Percentiles rank a stretch among this genome's conserved stretches.
These are phyloP conservation scores for Noccaea caerulescens DNA, from an alignment of 345 rosid species.

Conservation along the genomic window DNA sequence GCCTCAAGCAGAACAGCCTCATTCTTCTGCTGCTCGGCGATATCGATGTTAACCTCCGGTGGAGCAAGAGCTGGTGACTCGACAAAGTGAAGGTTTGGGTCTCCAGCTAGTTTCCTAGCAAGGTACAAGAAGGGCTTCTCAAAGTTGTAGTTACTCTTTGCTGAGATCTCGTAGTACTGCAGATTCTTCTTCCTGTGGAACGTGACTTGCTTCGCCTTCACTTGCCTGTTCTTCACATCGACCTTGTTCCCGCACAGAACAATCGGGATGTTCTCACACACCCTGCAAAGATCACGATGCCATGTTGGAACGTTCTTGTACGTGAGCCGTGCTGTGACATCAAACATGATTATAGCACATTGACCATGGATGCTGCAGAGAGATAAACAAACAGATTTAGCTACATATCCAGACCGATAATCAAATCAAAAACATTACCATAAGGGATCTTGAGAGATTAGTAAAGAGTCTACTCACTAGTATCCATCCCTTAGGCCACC, in stretches of 20 bases:
- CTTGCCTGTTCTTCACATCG: conserved; percentile 95
- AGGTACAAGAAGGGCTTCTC: conserved; percentile 95
- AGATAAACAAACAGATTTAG: not conserved
- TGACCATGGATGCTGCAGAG: conserved; percentile 92
- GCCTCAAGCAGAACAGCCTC: conserved; percentile 31
- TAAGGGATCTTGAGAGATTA: not conserved
- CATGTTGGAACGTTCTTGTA: conserved; percentile 99
- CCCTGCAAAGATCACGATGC: conserved; percentile 86
- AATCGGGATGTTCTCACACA: conserved; percentile 89
- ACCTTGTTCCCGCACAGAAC: conserved; percentile 95
- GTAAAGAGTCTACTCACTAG: conserved; percentile 57
- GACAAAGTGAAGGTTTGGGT: conserved; percentile 80
- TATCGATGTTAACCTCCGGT: conserved; percentile 86
- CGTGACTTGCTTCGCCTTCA: conserved; percentile 88
- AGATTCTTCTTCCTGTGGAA: conserved; percentile 96
- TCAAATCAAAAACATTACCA: not conserved
- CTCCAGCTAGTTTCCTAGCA: conserved; percentile 80
- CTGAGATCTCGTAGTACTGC: conserved; percentile 90
- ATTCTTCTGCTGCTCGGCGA: conserved; percentile 60
- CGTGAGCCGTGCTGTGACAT: conserved; percentile 92
- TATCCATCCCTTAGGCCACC: conserved; percentile 98
- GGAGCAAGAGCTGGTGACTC: conserved; percentile 95
- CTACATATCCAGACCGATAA: not conserved
- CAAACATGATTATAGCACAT: conserved; percentile 97
- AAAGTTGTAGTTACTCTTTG: conserved; percentile 91